Conservation (phyloP, 164 flowering plant species). For the Protea cynaroides region DNA sequence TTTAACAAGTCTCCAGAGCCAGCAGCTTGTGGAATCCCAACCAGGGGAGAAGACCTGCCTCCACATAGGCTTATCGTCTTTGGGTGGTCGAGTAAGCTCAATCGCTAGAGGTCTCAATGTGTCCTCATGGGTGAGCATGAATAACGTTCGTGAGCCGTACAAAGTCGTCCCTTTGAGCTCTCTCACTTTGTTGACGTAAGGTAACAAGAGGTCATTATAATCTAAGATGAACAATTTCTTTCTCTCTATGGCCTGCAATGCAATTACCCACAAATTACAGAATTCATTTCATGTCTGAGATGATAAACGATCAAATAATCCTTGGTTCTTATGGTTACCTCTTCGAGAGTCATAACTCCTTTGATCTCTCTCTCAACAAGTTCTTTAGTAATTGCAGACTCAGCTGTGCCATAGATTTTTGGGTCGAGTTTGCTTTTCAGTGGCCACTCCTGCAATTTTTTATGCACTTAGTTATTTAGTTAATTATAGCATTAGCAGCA, state of each 20-base stretch:
- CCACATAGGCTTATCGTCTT: too few relatives aligned
- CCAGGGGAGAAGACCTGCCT: too few relatives aligned
- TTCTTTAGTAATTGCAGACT: conserved; percentile 34
- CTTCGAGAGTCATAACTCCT: conserved; percentile 27
- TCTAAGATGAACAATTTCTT: conserved; percentile 61
- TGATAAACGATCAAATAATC: background rate
- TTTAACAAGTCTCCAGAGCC: too few relatives aligned
- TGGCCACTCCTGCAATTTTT: conserved; percentile 47
- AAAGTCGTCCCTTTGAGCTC: too few relatives aligned
- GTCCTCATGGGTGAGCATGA: too few relatives aligned
- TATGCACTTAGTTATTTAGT: too few relatives aligned
- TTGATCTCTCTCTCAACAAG: conserved; percentile 24
- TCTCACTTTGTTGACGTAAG: conserved; percentile 48
- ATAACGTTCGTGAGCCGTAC: too few relatives aligned
- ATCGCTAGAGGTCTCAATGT: conserved; percentile 64
- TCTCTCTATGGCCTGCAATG: conserved; percentile 43
- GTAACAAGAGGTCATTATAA: conserved; percentile 56
- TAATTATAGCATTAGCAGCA: background rate
- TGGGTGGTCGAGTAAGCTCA: conserved; percentile 55
- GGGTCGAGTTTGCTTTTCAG: conserved; percentile 39
- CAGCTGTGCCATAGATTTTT: conserved; percentile 32
- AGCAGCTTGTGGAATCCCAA: too few relatives aligned
- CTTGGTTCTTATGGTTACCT: conserved; percentile 21
- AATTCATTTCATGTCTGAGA: background rate
- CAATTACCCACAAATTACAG: background rate